Evolutionary conservation across 208 protist species (phyloP).

Genomic region (Wallacemonas sp.): DNA sequence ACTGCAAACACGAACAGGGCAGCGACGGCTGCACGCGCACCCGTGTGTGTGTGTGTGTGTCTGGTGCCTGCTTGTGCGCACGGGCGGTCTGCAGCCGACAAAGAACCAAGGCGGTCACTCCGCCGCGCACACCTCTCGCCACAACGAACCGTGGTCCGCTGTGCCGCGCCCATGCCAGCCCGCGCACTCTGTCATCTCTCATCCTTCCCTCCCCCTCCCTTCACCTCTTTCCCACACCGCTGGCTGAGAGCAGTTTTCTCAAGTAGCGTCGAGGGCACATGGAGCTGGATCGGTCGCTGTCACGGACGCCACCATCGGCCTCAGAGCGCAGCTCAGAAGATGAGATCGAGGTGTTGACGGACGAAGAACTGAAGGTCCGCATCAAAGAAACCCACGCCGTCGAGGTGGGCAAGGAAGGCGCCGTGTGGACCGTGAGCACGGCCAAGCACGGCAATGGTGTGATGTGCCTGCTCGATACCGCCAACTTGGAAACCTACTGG

Average conservation of each 20-base stretch:
- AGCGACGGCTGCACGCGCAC: too few species aligned
- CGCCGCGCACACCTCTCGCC: too few species aligned
- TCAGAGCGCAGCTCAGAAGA: constrained; percentile 5
- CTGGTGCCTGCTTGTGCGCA: constrained; percentile 3
- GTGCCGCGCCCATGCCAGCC: too few species aligned
- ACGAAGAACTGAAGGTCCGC: constrained; percentile 17
- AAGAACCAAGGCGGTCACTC: too few species aligned
- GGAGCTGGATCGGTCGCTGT: neutral
- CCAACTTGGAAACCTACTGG: constrained; percentile 73
- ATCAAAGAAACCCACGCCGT: constrained; percentile 14
- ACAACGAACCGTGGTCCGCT: too few species aligned
- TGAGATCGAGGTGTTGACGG: constrained; percentile 15
- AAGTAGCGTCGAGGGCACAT: neutral
- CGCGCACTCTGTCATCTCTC: too few species aligned
- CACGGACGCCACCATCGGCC: neutral
- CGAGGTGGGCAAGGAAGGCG: constrained; percentile 31
- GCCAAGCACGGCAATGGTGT: constrained; percentile 91
- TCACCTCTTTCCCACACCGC: neutral
- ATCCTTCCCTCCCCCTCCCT: too few species aligned
- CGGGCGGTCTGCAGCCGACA: too few species aligned
- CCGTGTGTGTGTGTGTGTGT: constrained; percentile 6
- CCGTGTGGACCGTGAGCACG: constrained; percentile 82
- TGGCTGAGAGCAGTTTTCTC: neutral
- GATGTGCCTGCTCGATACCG: constrained; percentile 42
- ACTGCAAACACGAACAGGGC: neutral